Percentiles rank a stretch among this genome's conserved stretches.
Conservation (phyloP, 306 rosid species). For the Sindora glabra region DNA sequence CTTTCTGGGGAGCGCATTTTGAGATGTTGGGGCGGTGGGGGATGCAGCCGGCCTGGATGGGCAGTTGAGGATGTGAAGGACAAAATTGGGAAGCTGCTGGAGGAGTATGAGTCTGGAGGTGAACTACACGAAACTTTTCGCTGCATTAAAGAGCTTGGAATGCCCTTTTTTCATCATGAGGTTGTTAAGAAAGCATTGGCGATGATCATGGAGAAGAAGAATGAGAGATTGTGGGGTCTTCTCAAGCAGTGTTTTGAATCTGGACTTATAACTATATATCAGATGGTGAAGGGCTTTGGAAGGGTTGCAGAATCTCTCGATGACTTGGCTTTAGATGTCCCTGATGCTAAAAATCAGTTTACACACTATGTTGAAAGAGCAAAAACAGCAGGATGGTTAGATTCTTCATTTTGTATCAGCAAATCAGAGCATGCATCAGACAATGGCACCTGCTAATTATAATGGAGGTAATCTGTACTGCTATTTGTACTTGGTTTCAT, state of each 20-base stretch:
- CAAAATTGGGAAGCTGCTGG: conserved; percentile 54
- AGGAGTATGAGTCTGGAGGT: conserved; percentile 64
- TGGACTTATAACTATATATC: conserved; percentile 57
- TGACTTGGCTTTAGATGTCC: conserved; percentile 72
- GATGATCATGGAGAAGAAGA: conserved; percentile 51
- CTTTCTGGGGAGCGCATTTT: conserved; percentile 60
- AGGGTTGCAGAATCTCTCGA: conserved; percentile 61
- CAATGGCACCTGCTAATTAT: conserved; percentile 30
- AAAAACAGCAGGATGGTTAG: conserved; percentile 58
- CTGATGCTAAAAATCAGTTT: conserved; percentile 54
- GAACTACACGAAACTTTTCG: conserved; percentile 50
- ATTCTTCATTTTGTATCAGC: conserved; percentile 31
- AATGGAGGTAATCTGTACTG: neutral
- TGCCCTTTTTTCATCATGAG: conserved; percentile 76
- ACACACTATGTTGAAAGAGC: conserved; percentile 38
- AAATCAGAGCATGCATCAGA: conserved; percentile 22
- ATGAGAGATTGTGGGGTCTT: conserved; percentile 53
- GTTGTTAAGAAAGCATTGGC: conserved; percentile 58
- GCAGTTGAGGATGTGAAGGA: conserved; percentile 65
- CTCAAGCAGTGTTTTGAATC: conserved; percentile 53
- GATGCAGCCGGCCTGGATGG: conserved; percentile 58
- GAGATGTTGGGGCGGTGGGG: conserved; percentile 82
- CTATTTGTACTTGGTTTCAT: neutral
- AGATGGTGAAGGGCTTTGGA: conserved; percentile 60
- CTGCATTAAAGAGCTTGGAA: conserved; percentile 62